These are phyloP conservation scores for Oryza brachyantha DNA, from an alignment of 176 grass and related monocot genomes.

Conservation along the genomic window DNA sequence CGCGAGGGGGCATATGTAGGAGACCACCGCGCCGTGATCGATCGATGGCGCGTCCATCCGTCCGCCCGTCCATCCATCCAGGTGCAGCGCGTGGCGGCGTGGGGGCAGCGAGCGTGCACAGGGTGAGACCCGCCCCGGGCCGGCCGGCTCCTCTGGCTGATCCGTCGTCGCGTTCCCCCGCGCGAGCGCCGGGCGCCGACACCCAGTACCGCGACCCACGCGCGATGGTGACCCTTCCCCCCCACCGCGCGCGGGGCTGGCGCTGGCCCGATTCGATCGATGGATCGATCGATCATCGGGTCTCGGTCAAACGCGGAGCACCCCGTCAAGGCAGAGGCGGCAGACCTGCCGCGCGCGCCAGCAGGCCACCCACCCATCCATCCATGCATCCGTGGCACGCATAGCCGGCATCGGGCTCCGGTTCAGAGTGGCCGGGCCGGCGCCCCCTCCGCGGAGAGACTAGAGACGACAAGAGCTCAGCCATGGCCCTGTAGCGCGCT, in stretches of 20 bases:
- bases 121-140: no score
- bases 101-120: no score
- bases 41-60: no score
- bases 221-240: slow-evolving; percentile 32
- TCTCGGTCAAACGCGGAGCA: slow-evolving; percentile 30
- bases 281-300: neutral
- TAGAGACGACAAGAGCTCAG: no score
- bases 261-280: no score
- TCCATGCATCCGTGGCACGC: neutral
- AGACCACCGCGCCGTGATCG: neutral
- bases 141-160: neutral
- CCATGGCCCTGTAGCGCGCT: neutral
- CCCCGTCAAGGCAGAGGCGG: slow-evolving; percentile 21
- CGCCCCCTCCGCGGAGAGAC: no score
- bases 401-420: neutral
- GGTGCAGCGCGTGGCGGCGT: neutral
- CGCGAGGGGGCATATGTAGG: no score
- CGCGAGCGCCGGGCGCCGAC: slow-evolving; percentile 36
- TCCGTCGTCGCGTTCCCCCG: neutral
- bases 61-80: neutral
- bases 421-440: neutral
- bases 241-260: neutral
- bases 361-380: neutral
- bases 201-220: slow-evolving; percentile 53
- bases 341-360: neutral